Evolutionary conservation across 2,329 filamentous ascomycete genomes (phyloP), one percentile per base, ranked within the genome.

Genomic region (Alternaria sp.): DNA sequence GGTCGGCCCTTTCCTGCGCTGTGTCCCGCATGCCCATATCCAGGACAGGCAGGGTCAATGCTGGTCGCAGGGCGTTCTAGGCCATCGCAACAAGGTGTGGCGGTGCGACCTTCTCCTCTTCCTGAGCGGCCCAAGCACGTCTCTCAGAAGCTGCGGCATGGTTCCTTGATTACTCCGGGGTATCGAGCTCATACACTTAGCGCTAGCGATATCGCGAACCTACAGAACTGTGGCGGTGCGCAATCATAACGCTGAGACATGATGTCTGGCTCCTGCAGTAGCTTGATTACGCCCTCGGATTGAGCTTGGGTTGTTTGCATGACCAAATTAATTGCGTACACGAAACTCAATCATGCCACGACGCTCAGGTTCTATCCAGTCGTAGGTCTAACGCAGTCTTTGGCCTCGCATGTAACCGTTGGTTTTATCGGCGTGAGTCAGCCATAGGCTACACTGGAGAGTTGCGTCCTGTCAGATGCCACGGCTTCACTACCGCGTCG

Each of bases 251-350:
- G 48, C 43, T 16, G 36, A 54, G 44, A 54, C 25, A 53, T 52
- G 10, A 22, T 53, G 43, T 58, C 43, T 54, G 41, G 32, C 54
- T 58, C 32, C 34, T 58, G 59, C 54, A 61, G 57, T 61, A 43
- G 55, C 45, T 50, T 41, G 22, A 46, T 36, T 49, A 41, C 32
- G 32, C 36, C 40, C 40, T 49, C 44, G 40, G 44, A 46, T 40
- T 34, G 32, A 40, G 40, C 44, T 41, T 56, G 61, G 30, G 32
- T 25, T 25, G 36, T 51, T 54, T 36, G 34, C 53, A 62, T 64
- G 30, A 62, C 57, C 58, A 59, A 63, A 62, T 64, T 55, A 22
- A 72, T 74, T 67, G 67, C 67, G 66, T 73, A 73, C 62, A 49
- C 43, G 53, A 57, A 65, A 56, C 54, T 9, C 22, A 45, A 52